A percentile compares a stretch with the other conserved stretches of the same genome.
These are phyloP conservation scores for Fusarium sp. DNA, from an alignment of 2,329 filamentous ascomycete genomes.

Conservation along the genomic window DNA sequence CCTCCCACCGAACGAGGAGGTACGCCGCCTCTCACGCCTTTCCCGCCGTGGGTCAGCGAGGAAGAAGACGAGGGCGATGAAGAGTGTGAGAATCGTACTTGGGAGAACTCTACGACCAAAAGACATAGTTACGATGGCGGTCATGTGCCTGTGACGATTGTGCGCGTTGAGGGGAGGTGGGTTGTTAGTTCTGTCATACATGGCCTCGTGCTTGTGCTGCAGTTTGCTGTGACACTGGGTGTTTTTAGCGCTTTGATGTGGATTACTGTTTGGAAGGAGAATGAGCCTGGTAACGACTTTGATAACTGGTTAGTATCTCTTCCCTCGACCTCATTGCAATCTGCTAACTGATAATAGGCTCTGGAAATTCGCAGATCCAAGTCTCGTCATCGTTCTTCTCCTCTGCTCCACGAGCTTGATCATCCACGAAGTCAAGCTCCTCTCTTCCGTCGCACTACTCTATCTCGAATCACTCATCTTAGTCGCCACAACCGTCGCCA, in stretches of 20 bases:
- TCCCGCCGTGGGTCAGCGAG: slow-evolving; percentile 42
- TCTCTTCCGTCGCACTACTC: slow-evolving; percentile 45
- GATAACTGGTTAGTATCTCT: slow-evolving; percentile 39
- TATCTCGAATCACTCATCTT: slow-evolving; percentile 47
- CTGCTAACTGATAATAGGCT: slow-evolving; percentile 38
- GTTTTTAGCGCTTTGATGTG: slow-evolving; percentile 46
- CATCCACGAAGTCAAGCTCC: slow-evolving; percentile 42
- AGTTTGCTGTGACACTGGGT: slow-evolving; percentile 41
- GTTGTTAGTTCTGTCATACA: slow-evolving; percentile 41
- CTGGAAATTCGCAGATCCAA: slow-evolving; percentile 41
- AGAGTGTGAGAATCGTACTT: slow-evolving; percentile 22
- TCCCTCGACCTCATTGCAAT: fast-evolving
- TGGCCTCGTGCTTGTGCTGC: slow-evolving; percentile 43
- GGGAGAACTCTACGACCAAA: slow-evolving; percentile 21
- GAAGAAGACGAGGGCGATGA: slow-evolving; percentile 35
- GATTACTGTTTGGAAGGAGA: slow-evolving; percentile 43
- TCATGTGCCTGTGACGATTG: slow-evolving; percentile 5
- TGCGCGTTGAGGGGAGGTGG: slow-evolving; percentile 24
- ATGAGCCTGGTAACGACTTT: slow-evolving; percentile 38
- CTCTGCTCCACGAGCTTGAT: slow-evolving; percentile 42
- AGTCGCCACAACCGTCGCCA: slow-evolving; percentile 31
- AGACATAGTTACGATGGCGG: slow-evolving; percentile 5
- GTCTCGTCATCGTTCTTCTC: slow-evolving; percentile 34
- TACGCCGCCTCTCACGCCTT: slow-evolving; percentile 43
- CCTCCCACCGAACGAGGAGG: slow-evolving; percentile 24